Conservation (phyloP, 1,284 basidiomycete genomes). For the Phylloboletellus chloephorus region DNA sequence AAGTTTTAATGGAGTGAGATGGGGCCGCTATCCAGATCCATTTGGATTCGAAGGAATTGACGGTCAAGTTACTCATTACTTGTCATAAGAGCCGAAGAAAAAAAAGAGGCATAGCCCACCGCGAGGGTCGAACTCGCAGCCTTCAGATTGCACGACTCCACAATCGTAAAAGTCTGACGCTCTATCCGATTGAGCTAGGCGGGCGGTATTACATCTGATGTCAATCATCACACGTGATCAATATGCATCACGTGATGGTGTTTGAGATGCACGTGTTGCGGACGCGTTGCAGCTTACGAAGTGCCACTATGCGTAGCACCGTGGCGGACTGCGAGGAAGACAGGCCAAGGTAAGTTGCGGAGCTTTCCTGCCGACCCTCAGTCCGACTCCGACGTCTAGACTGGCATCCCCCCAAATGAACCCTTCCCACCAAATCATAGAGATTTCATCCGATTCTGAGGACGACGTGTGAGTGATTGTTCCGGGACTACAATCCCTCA, state of each 20-base stretch:
- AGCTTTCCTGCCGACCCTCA: neutral
- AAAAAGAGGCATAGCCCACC: conserved; percentile 85
- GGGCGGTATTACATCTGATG: conserved; percentile 40
- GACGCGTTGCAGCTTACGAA: conserved; percentile 2
- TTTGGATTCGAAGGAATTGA: too few species aligned
- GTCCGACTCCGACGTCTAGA: neutral
- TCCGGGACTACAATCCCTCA: neutral
- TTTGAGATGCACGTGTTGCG: conserved; percentile 14
- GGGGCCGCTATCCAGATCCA: too few species aligned
- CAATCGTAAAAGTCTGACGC: conserved; percentile 86
- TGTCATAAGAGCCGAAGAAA: too few species aligned
- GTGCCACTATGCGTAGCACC: neutral
- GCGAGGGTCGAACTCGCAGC: conserved; percentile 90
- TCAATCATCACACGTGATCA: neutral
- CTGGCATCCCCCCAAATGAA: neutral
- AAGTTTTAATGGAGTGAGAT: too few species aligned
- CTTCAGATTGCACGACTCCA: too few species aligned
- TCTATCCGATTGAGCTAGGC: conserved; percentile 86
- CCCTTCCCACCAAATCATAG: conserved; percentile 38
- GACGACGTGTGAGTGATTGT: conserved; percentile 29
- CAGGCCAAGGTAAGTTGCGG: conserved; percentile 13
- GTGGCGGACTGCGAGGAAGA: conserved; percentile 7
- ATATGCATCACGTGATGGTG: conserved; percentile 11
- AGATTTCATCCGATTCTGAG: conserved; percentile 49
- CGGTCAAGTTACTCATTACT: too few species aligned